phyloP scores from a whole-genome alignment of 352 stramenopile species.

The Phytophthora pistaciae region DNA sequence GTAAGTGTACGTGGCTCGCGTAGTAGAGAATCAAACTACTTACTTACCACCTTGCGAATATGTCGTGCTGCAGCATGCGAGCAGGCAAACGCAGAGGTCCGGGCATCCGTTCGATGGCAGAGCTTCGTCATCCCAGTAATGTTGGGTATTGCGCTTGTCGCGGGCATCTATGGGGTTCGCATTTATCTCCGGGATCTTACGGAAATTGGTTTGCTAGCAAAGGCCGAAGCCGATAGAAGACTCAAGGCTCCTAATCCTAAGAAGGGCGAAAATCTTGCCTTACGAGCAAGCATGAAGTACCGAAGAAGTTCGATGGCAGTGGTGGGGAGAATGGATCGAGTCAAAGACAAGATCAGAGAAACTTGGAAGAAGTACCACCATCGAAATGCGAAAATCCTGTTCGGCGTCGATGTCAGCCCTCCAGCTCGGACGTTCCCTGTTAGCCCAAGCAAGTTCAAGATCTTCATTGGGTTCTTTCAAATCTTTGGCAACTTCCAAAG shows the following conservation, averaged over 20 bases:
- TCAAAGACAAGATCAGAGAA: slow-evolving; percentile 40
- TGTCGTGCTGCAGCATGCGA: slow-evolving; percentile 51
- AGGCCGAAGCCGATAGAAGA: slow-evolving; percentile 67
- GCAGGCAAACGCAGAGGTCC: slow-evolving; percentile 57
- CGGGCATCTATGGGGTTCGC: slow-evolving; percentile 46
- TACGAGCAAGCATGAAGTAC: slow-evolving; percentile 35
- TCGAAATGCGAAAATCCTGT: slow-evolving; percentile 51
- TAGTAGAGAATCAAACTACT: not conserved
- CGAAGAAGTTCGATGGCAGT: slow-evolving; percentile 28
- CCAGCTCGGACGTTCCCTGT: slow-evolving; percentile 55
- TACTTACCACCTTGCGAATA: not conserved
- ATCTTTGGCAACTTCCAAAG: slow-evolving; percentile 84
- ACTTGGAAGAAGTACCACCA: slow-evolving; percentile 20
- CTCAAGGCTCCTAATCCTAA: slow-evolving; percentile 40
- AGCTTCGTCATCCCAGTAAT: slow-evolving; percentile 79
- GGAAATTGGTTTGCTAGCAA: slow-evolving; percentile 66
- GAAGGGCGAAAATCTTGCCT: slow-evolving; percentile 29
- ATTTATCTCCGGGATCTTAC: slow-evolving; percentile 70
- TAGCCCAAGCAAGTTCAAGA: slow-evolving; percentile 80
- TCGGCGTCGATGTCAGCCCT: slow-evolving; percentile 66
- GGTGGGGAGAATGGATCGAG: slow-evolving; percentile 31
- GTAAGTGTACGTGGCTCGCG: slow-evolving; percentile 37
- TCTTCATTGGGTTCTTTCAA: slow-evolving; percentile 85
- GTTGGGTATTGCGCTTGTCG: slow-evolving; percentile 43
- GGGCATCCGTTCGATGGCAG: slow-evolving; percentile 65